Evolutionary conservation across 257 asterid genomes (phyloP).

Genomic region (Nicotiana tomentosiformis): DNA sequence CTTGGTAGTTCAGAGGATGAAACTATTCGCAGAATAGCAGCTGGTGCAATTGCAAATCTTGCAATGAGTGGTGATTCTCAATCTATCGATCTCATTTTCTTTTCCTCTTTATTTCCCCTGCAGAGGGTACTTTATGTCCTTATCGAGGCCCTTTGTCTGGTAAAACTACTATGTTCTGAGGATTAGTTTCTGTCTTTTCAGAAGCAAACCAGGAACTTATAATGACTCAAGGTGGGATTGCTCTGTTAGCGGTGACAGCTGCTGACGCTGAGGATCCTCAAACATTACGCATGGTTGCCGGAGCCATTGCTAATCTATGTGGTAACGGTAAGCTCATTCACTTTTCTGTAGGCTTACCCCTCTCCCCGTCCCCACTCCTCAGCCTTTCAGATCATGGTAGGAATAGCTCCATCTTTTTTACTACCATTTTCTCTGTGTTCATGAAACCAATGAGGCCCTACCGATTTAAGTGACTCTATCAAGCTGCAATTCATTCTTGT

Average conservation of each 20-base stretch:
- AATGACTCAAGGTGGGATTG: slow-evolving; percentile 95
- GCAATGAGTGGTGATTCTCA: slow-evolving; percentile 83
- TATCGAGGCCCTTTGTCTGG: not conserved
- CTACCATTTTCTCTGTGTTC: not conserved
- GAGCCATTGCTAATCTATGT: slow-evolving; percentile 96
- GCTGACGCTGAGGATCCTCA: slow-evolving; percentile 98
- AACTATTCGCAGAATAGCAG: slow-evolving; percentile 96
- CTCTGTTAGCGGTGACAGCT: slow-evolving; percentile 79
- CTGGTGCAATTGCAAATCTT: slow-evolving; percentile 99
- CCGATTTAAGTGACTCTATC: not conserved
- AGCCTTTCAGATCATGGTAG: not conserved
- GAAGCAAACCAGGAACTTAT: slow-evolving; percentile 94
- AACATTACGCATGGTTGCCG: slow-evolving; percentile 98
- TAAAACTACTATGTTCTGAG: not conserved
- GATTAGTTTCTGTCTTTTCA: slow-evolving; percentile 21
- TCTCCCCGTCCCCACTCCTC: not conserved
- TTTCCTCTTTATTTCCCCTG: not conserved
- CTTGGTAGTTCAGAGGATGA: slow-evolving; percentile 92
- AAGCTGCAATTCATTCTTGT: not conserved
- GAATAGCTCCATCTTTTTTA: not conserved
- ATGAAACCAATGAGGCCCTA: not conserved
- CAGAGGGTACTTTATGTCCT: not conserved
- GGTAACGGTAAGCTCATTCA: slow-evolving; percentile 69
- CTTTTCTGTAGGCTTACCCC: slow-evolving; percentile 3
- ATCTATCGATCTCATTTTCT: not conserved